Percentiles rank a stretch among this genome's conserved stretches.
phyloP scores from a whole-genome alignment of 2,329 filamentous ascomycete genomes.

The Mycosphaerella arachidis region DNA sequence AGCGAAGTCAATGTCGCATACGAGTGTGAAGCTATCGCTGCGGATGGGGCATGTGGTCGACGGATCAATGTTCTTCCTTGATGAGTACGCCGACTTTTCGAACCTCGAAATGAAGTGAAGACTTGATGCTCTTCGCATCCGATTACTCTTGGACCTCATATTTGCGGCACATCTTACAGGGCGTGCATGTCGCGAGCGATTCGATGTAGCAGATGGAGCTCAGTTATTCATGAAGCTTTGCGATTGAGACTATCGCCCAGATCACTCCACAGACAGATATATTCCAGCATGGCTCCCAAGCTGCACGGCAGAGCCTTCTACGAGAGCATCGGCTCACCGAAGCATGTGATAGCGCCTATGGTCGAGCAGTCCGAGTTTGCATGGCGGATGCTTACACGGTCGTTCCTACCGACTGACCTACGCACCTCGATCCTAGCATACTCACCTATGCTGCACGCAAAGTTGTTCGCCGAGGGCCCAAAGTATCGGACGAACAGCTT shows the following conservation, averaged over 20 bases:
- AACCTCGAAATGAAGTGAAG: not conserved
- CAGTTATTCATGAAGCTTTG: not conserved
- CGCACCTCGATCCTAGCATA: constrained; percentile 72
- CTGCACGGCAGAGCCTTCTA: constrained; percentile 77
- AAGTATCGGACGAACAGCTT: constrained; percentile 79
- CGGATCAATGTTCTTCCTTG: too few species aligned
- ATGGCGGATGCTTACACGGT: constrained; percentile 94
- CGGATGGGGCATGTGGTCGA: too few species aligned
- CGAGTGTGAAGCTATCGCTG: too few species aligned
- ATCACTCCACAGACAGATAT: not conserved
- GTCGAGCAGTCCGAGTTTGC: constrained; percentile 98
- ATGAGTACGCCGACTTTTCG: not conserved
- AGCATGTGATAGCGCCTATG: constrained; percentile 90
- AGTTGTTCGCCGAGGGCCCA: constrained; percentile 72
- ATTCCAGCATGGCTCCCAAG: constrained; percentile 27
- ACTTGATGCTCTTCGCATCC: not conserved
- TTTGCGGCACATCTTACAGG: not conserved
- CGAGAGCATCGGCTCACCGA: constrained; percentile 87
- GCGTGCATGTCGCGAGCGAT: not conserved
- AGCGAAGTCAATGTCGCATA: too few species aligned
- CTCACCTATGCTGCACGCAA: constrained; percentile 93
- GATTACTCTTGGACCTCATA: not conserved
- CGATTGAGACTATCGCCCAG: not conserved
- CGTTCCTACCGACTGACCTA: constrained; percentile 66
- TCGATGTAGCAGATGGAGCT: not conserved